These are phyloP conservation scores for Penicillium hordei DNA, from an alignment of 2,329 filamentous ascomycete species.

Conservation along the genomic window DNA sequence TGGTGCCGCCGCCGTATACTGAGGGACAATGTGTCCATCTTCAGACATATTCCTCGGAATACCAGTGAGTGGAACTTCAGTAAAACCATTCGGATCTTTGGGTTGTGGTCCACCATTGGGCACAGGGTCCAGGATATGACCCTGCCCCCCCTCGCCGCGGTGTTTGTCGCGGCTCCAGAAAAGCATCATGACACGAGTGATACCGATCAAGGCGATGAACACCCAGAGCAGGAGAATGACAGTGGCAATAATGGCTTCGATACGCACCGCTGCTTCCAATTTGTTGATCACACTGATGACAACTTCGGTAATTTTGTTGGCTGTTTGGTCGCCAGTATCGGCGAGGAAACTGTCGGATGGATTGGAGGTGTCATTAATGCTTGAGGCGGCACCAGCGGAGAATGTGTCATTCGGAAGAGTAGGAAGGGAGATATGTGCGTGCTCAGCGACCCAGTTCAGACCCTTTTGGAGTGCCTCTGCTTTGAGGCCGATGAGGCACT, in stretches of 20 bases:
- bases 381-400: conserved; percentile 69
- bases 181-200: conserved; percentile 64
- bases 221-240: conserved; percentile 75
- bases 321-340: conserved; percentile 69
- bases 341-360: conserved; percentile 68
- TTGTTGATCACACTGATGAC: conserved; percentile 68
- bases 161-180: conserved; percentile 61
- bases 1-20: conserved; percentile 25
- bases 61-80: conserved; percentile 39
- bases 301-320: conserved; percentile 77
- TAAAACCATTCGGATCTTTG: conserved; percentile 32
- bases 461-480: conserved; percentile 80
- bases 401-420: conserved; percentile 77
- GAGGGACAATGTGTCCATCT: conserved; percentile 23
- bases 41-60: conserved; percentile 24
- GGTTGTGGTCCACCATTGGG: conserved; percentile 6
- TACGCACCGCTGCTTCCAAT: conserved; percentile 66
- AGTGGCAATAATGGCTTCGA: conserved; percentile 77
- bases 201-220: conserved; percentile 71
- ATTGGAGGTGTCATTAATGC: conserved; percentile 55
- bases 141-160: conserved; percentile 58
- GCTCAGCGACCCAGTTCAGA: conserved; percentile 87
- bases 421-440: conserved; percentile 81
- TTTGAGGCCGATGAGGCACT: conserved; percentile 87
- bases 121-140: conserved; percentile 26